Conservation (phyloP, 2,329 filamentous ascomycete species). For the Teratosphaeria nubilosa region DNA sequence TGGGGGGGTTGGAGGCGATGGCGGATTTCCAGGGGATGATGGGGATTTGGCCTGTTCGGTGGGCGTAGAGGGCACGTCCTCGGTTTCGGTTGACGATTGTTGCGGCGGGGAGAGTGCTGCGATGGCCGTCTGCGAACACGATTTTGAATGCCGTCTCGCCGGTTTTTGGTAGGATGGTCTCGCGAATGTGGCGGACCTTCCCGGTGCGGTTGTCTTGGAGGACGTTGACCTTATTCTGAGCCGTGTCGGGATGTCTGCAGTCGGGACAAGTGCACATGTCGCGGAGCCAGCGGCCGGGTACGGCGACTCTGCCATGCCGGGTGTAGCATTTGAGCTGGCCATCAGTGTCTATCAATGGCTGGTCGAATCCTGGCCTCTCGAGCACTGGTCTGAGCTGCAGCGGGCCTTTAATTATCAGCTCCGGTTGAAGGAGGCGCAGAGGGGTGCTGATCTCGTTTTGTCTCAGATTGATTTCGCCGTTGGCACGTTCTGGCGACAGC, state of each 20-base stretch:
- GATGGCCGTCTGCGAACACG: slow-evolving; percentile 10
- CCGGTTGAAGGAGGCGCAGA: not conserved
- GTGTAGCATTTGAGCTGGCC: not conserved
- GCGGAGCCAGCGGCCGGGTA: slow-evolving; percentile 1
- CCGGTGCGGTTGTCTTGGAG: slow-evolving; percentile 11
- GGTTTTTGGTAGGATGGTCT: not conserved
- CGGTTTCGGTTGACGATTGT: slow-evolving; percentile 6
- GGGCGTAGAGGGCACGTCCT: slow-evolving; percentile 3
- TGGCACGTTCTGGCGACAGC: not conserved
- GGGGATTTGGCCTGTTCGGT: slow-evolving; percentile 11
- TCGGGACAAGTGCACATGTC: slow-evolving; percentile 10
- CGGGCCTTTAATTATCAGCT: not conserved
- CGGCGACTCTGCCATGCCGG: not conserved
- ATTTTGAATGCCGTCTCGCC: slow-evolving; percentile 9
- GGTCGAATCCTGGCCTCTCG: not conserved
- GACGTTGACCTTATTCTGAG: slow-evolving; percentile 23
- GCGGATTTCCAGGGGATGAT: slow-evolving; percentile 15
- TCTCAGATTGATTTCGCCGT: not conserved
- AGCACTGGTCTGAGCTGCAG: not conserved
- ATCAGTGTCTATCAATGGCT: not conserved
- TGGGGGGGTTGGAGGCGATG: slow-evolving; percentile 17
- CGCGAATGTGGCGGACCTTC: not conserved
- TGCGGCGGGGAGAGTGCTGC: slow-evolving; percentile 8
- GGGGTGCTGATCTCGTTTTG: not conserved
- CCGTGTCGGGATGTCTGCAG: slow-evolving; percentile 21